These are phyloP conservation scores for Globisporangium megalacanthum DNA, from an alignment of 352 stramenopile genomes.

Conservation along the genomic window DNA sequence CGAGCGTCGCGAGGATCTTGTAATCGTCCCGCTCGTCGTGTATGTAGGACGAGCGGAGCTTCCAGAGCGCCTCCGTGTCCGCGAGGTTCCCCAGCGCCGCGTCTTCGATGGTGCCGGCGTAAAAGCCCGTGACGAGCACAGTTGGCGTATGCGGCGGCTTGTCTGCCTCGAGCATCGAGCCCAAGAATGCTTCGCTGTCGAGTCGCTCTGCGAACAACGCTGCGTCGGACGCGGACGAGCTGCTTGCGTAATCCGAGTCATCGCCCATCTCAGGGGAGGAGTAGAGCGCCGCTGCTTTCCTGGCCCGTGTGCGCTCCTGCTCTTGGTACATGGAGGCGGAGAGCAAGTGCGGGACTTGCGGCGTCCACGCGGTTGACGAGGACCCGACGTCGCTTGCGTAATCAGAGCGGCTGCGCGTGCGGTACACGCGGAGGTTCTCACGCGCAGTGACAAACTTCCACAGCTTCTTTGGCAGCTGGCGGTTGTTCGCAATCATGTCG, in stretches of 20 bases:
- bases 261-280: not conserved
- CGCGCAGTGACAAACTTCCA: conserved; percentile 38
- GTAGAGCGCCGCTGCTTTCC: not conserved
- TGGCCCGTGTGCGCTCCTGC: not conserved
- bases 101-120: conserved; percentile 12
- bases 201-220: not conserved
- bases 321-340: not conserved
- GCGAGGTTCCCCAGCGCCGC: conserved; percentile 34
- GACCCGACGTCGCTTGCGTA: not conserved
- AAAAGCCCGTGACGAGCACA: not conserved
- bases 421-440: conserved; percentile 31
- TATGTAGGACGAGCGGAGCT: conserved; percentile 35
- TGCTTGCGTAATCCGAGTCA: not conserved
- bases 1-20: conserved; percentile 29
- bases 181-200: not conserved
- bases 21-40: conserved; percentile 30
- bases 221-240: not conserved
- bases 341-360: not conserved
- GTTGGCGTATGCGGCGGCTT: not conserved
- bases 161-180: not conserved
- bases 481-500: conserved; percentile 3
- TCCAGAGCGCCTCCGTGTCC: conserved; percentile 30
- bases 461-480: conserved; percentile 17
- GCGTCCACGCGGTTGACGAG: not conserved
- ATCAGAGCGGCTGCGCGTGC: not conserved